Base-by-base conservation (phyloP, 192 early-diverging fungal species). In the Podila clonocystis region DNA sequence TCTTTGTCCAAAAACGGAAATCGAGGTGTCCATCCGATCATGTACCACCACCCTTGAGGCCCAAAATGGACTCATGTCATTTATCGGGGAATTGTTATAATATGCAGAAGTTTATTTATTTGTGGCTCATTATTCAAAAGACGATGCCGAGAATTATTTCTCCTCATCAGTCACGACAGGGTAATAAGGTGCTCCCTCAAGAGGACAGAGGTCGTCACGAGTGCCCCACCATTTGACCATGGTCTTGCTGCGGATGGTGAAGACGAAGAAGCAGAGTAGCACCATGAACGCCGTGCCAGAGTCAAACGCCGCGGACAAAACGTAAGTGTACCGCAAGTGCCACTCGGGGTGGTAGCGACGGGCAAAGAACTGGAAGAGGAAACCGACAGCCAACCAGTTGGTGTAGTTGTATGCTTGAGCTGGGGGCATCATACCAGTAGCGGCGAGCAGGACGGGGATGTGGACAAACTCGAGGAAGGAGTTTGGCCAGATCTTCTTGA, bases 221-320 rank as follows among this genome's bases (percentile, higher is more conserved):
- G 55, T 58, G n/a, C 55, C 55, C 55, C 55, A 58, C 55, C 55
- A 58, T 5, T 58, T 22, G 3, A 58, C 55, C 55, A 58, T 58
- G 17, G 9, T 28, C 55, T n/a, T 26, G n/a, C 12, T 17, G 55
- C 55, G 55, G 22, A 58, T 20, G 7, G 55, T 17, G 82, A 88
- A 52, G 89, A 87, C 38, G 17, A 82, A 67, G 65, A 82, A 82
- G 15, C 83, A 24, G 30, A 83, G 55, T 70, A 85, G 77, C 2
- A 72, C 78, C 60, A 84, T 82, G 29, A 82, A 63, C 6, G 82
- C 73, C 9, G 86, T 73, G 20, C 89, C 91, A 34, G 82, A 73
- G 75, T 91, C 91, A 48, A 89, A 65, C 20, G 88, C 90, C 20
- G 90, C 89, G 1, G 84, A 87, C 20, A 91, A 45, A 17, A 93